phyloP scores from a whole-genome alignment of 1,284 basidiomycete species.

The Omphalotus olearius region DNA sequence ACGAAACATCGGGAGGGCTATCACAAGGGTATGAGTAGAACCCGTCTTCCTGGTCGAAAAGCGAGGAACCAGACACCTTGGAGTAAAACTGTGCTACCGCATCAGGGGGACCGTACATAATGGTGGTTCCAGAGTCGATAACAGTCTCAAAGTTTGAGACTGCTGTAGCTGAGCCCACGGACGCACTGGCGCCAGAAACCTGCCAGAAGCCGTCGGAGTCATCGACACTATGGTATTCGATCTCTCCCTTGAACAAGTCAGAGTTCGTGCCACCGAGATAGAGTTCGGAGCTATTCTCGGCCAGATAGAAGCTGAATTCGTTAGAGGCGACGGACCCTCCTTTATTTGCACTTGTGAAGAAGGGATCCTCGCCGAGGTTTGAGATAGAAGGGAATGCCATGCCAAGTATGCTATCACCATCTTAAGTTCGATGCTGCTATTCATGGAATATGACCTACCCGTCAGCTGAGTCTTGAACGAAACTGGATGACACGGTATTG shows the following conservation, averaged over 20 bases:
- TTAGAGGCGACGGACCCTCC: constrained; percentile 1
- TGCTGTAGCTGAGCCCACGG: not conserved
- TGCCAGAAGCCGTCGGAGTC: constrained; percentile 12
- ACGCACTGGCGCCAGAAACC: not conserved
- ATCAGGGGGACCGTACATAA: constrained; percentile 13
- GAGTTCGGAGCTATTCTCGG: constrained; percentile 14
- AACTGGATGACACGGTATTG: constrained; percentile 18
- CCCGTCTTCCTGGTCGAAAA: constrained; percentile 16
- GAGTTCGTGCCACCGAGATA: constrained; percentile 15
- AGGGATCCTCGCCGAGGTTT: constrained; percentile 11
- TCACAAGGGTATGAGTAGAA: constrained; percentile 29
- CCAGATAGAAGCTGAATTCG: constrained; percentile 14
- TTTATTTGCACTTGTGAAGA: constrained; percentile 13
- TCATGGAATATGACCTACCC: constrained; percentile 9
- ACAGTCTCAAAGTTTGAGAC: constrained; percentile 10
- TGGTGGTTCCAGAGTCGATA: constrained; percentile 13
- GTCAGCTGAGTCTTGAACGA: constrained; percentile 18
- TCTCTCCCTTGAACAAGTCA: constrained; percentile 5
- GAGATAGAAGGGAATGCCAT: constrained; percentile 16
- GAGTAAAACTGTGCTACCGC: constrained; percentile 7
- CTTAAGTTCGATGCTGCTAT: not conserved
- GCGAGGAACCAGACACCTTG: constrained; percentile 4
- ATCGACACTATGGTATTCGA: constrained; percentile 12
- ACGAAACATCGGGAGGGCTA: constrained; percentile 18
- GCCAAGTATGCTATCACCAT: constrained; percentile 13